A percentile compares a stretch with the other conserved stretches of the same genome.
Conservation (phyloP, 768 basidiomycete genomes). For the Amanita subjunquillea region DNA sequence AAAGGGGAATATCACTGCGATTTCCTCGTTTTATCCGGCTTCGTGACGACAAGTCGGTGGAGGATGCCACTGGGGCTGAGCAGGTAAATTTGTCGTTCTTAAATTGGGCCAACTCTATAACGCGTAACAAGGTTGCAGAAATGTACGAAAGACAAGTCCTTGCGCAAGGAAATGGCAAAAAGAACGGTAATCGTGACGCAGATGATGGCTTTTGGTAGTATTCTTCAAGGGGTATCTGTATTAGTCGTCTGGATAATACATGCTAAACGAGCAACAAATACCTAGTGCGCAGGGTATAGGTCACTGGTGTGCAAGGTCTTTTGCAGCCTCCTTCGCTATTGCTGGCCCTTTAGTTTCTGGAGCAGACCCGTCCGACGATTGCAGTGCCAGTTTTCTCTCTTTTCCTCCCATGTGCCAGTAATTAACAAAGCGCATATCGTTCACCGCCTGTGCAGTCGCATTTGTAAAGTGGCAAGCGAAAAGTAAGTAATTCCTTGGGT, state of each 20-base stretch:
- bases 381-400: slow-evolving; percentile 51
- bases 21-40: slow-evolving; percentile 92
- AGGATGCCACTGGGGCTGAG: slow-evolving; percentile 89
- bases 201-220: slow-evolving; percentile 76
- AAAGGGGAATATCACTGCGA: slow-evolving; percentile 88
- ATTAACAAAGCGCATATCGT: slow-evolving; percentile 77
- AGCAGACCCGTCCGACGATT: slow-evolving; percentile 12
- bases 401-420: slow-evolving; percentile 89
- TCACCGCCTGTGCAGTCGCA: slow-evolving; percentile 72
- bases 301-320: slow-evolving; percentile 20
- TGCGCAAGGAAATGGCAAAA: slow-evolving; percentile 61
- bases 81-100: slow-evolving; percentile 42
- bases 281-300: slow-evolving; percentile 8
- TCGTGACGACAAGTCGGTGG: slow-evolving; percentile 87
- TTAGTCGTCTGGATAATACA: slow-evolving; percentile 16
- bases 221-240: slow-evolving; percentile 13
- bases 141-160: slow-evolving; percentile 89
- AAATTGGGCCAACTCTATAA: slow-evolving; percentile 1
- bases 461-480: slow-evolving; percentile 95
- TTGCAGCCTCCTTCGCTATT: slow-evolving; percentile 30
- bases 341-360: slow-evolving; percentile 37
- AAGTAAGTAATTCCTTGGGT: slow-evolving; percentile 92
- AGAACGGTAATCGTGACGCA: slow-evolving; percentile 58
- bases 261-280: slow-evolving; percentile 9
- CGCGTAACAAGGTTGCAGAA: slow-evolving; percentile 61